These are phyloP conservation scores for Comarum palustre DNA, from an alignment of 306 rosid species.

Conservation along the genomic window DNA sequence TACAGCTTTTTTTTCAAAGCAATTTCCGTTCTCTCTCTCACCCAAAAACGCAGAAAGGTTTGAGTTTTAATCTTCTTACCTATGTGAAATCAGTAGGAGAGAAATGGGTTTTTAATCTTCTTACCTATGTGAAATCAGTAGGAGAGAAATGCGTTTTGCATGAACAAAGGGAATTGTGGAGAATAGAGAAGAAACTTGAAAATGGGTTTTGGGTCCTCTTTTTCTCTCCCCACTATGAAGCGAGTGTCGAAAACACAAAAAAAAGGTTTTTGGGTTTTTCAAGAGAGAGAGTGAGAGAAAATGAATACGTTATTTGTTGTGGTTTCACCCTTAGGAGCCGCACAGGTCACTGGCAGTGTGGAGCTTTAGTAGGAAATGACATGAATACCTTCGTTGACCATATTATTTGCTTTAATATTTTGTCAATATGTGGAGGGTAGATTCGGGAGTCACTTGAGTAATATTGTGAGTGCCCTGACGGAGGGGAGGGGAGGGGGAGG, in stretches of 20 bases:
- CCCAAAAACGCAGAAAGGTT: background rate
- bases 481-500: background rate
- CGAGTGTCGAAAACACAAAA: background rate
- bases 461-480: background rate
- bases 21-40: background rate
- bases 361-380: background rate
- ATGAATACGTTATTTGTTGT: background rate
- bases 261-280: background rate
- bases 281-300: background rate
- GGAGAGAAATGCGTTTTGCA: constrained; percentile 4
- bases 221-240: background rate
- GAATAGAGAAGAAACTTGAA: background rate
- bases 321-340: background rate
- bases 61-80: background rate
- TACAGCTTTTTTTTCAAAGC: background rate
- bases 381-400: background rate
- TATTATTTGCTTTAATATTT: background rate
- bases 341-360: background rate
- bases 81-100: background rate
- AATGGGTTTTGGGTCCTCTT: background rate
- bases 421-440: background rate
- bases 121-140: background rate
- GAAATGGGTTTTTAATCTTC: background rate
- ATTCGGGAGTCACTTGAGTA: background rate
- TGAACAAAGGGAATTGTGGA: background rate